Evolutionary conservation across 108 stramenopile genomes (phyloP), one percentile per base, ranked within the genome.

Genomic region (Skeletonema menzelii): DNA sequence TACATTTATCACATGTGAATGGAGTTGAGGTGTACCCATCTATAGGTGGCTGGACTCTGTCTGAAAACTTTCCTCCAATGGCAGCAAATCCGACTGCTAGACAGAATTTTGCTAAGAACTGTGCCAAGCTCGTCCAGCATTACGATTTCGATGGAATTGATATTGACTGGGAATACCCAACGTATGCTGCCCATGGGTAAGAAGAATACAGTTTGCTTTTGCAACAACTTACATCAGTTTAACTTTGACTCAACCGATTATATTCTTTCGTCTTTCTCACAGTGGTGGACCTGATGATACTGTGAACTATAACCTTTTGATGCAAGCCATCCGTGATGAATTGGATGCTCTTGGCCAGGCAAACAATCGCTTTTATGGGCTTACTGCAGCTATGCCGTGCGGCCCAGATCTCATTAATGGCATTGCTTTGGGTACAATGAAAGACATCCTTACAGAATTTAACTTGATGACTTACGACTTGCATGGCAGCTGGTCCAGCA

Each of bases 391-490:
- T 1, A n/a, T 82, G 40, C 81, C 81, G 14, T 82, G 81, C 44
- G 76, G 81, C 17, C 58, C 76, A 38, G 32, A 44, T n/a, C 7
- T 53, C 4, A 77, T 77, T 27, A 62, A 47, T 8, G 72, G 72
- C 14, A 64, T 72, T 26, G 46, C 77, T 22, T 40, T 82, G 17
- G 70, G 59, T 27, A 5, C 7, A 8, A 53, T 82, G 4, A 22
- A 11, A 13, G 56, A 63, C 7, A 15, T 44, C 4, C 32, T 82
- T 10, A 65, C 60, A 0, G 82, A 82, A 37, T 61, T 82, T 11
- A 77, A 77, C 34, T 49, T 82, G 19, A 82, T 82, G 81, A 73
- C 81, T 3, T 82, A 82, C 27, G 78, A 57, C 49, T 19, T 78
- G 4, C 37, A 63, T 35, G 69, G 73, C 4, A 27, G 20, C 13